Conservation (phyloP, 208 protist species). For the Leptomonas seymouri region DNA sequence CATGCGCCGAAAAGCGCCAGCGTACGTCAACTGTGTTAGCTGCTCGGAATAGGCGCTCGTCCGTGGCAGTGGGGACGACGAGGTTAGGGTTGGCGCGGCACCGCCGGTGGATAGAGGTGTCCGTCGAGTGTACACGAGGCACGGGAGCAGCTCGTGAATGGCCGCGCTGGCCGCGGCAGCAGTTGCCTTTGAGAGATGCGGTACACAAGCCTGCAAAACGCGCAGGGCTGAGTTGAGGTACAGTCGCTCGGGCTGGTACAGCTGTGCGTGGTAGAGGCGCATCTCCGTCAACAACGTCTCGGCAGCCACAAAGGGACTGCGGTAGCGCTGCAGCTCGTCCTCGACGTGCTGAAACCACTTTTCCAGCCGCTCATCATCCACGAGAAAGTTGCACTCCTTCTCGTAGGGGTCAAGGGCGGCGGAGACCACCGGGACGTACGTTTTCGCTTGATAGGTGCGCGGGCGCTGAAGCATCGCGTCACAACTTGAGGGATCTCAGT, state of each 20-base stretch:
- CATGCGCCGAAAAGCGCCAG: conserved; percentile 73
- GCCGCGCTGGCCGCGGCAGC: conserved; percentile 56
- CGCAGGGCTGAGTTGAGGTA: conserved; percentile 73
- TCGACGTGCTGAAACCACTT: conserved; percentile 70
- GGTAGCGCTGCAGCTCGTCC: conserved; percentile 55
- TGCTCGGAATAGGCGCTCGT: conserved; percentile 1
- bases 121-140: conserved; percentile 73
- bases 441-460: conserved; percentile 28
- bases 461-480: conserved; percentile 16
- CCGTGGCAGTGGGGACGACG: background rate
- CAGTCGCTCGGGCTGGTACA: conserved; percentile 56
- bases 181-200: conserved; percentile 43
- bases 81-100: background rate
- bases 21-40: conserved; percentile 48
- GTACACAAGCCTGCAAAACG: conserved; percentile 70
- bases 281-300: conserved; percentile 76
- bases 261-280: conserved; percentile 37
- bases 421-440: conserved; percentile 38
- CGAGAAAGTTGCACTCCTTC: conserved; percentile 28
- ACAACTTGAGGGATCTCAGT: background rate
- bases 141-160: conserved; percentile 78
- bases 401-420: conserved; percentile 81
- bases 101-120: background rate
- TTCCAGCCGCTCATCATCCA: conserved; percentile 49
- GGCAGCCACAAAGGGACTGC: conserved; percentile 85